Conservation (phyloP, 2,329 filamentous ascomycete genomes). For the Xylaria multiplex region DNA sequence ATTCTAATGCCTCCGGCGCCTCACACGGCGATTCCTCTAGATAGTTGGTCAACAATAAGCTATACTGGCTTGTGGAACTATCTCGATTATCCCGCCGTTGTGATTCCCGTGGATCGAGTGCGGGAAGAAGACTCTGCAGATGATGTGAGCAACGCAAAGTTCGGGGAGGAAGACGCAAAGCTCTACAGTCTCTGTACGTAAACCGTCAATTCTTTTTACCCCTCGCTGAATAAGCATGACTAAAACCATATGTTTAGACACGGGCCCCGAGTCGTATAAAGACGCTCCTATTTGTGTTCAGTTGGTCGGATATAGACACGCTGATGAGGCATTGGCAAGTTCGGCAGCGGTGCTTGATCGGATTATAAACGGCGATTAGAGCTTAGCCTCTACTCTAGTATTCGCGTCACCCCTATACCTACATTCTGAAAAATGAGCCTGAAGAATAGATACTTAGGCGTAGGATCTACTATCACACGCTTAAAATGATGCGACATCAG, state of each 20-base stretch:
- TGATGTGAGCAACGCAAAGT: conserved; percentile 44
- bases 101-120: conserved; percentile 59
- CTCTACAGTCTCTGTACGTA: neutral
- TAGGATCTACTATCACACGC: too few species aligned
- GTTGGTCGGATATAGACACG: conserved; percentile 48
- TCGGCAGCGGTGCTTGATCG: conserved; percentile 43
- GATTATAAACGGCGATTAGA: conserved; percentile 38
- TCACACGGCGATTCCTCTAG: conserved; percentile 58
- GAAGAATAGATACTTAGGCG: too few species aligned
- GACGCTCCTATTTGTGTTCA: conserved; percentile 46
- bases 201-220: neutral
- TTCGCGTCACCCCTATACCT: too few species aligned
- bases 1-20: conserved; percentile 63
- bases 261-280: conserved; percentile 45
- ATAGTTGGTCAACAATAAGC: conserved; percentile 58
- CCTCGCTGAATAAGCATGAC: conserved; percentile 10
- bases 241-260: conserved; percentile 40
- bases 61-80: conserved; percentile 68
- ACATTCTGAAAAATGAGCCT: too few species aligned
- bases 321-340: conserved; percentile 46
- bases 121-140: conserved; percentile 42
- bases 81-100: conserved; percentile 63
- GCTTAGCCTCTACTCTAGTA: too few species aligned
- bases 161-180: conserved; percentile 35
- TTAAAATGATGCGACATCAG: too few species aligned